Evolutionary conservation across 2,329 filamentous ascomycete species (phyloP).

Genomic region (Xylariaceae sp.): DNA sequence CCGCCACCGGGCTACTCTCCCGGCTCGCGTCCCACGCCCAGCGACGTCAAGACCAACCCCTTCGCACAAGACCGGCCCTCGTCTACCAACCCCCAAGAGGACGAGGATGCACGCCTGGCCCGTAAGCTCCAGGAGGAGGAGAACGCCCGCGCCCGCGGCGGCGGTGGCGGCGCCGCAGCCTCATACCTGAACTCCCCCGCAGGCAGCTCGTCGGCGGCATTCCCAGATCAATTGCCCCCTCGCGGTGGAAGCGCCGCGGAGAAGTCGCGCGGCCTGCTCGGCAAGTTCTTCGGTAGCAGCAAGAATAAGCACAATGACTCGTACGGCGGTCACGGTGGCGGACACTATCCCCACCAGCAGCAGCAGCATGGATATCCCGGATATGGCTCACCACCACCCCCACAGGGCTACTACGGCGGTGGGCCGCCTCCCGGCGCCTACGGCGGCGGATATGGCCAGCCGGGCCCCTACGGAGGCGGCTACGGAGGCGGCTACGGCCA

Average conservation of each 20-base stretch:
- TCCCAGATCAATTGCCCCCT: slow-evolving; percentile 40
- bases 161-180: slow-evolving; percentile 26
- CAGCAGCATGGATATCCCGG: slow-evolving; percentile 26
- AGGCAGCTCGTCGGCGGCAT: slow-evolving; percentile 25
- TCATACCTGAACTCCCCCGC: slow-evolving; percentile 26
- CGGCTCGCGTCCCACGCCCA: slow-evolving; percentile 38
- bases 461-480: slow-evolving; percentile 18
- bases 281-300: slow-evolving; percentile 31
- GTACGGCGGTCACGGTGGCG: slow-evolving; percentile 27
- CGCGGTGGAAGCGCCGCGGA: slow-evolving; percentile 28
- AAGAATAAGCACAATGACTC: slow-evolving; percentile 29
- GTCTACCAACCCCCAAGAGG: slow-evolving; percentile 23
- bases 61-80: slow-evolving; percentile 44
- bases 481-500: slow-evolving; percentile 16
- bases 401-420: slow-evolving; percentile 27
- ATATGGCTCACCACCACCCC: slow-evolving; percentile 30
- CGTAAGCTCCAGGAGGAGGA: slow-evolving; percentile 79
- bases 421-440: slow-evolving; percentile 23
- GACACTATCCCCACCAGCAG: no score
- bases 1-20: slow-evolving; percentile 64
- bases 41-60: slow-evolving; percentile 64
- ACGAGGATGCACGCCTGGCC: slow-evolving; percentile 50
- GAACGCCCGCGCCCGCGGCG: slow-evolving; percentile 48
- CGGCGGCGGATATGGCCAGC: slow-evolving; percentile 32
- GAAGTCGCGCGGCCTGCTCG: slow-evolving; percentile 37